phyloP scores from a whole-genome alignment of 1,284 basidiomycete species.

The Anthracocystis walkeri region DNA sequence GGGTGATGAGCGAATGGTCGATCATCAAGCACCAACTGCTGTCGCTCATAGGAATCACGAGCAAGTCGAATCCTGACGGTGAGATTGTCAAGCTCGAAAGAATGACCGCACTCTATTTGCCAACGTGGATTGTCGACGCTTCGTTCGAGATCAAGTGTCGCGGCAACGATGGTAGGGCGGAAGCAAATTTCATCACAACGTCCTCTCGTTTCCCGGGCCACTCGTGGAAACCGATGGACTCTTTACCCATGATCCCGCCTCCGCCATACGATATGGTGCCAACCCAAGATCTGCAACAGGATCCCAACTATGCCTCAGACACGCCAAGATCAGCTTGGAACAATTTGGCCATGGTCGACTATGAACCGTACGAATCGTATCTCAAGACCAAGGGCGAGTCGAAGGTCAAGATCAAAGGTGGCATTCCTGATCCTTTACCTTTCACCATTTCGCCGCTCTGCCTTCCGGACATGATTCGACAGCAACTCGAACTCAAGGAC shows the following conservation, averaged over 20 bases:
- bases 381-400: slow-evolving; percentile 12
- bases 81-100: slow-evolving; percentile 32
- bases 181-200: slow-evolving; percentile 35
- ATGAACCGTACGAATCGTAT: slow-evolving; percentile 37
- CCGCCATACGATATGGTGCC: slow-evolving; percentile 35
- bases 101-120: slow-evolving; percentile 47
- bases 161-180: slow-evolving; percentile 44
- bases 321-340: slow-evolving; percentile 19
- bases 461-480: slow-evolving; percentile 39
- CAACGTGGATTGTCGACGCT: slow-evolving; percentile 47
- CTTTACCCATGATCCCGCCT: slow-evolving; percentile 39
- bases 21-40: slow-evolving; percentile 28
- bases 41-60: slow-evolving; percentile 19
- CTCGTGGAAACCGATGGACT: slow-evolving; percentile 52
- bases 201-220: slow-evolving; percentile 40
- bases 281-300: slow-evolving; percentile 5
- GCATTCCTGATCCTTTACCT: slow-evolving; percentile 38
- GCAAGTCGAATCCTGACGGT: slow-evolving; percentile 12
- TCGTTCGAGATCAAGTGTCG: slow-evolving; percentile 48
- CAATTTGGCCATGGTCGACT: slow-evolving; percentile 41
- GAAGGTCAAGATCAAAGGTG: slow-evolving; percentile 36
- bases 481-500: slow-evolving; percentile 33
- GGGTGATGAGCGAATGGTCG: slow-evolving; percentile 26
- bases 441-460: slow-evolving; percentile 52
- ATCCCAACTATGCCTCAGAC: slow-evolving; percentile 11